phyloP scores from a whole-genome alignment of 371 early-diverging fungal genomes.

The Umbelopsis sp. region DNA sequence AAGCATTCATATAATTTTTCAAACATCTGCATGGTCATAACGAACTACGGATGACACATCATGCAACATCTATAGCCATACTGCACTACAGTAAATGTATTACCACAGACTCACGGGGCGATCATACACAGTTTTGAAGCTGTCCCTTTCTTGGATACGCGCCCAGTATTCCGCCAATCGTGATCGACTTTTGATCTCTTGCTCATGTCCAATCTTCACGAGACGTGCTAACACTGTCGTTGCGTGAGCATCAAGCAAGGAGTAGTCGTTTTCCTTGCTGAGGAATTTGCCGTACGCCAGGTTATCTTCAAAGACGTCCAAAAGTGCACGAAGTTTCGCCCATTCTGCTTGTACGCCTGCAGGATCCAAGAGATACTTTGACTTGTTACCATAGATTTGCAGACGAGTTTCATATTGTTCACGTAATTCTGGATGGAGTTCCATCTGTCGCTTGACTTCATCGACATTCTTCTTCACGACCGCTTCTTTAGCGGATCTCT shows the following conservation, averaged over 20 bases:
- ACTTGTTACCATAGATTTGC: conserved; percentile 20
- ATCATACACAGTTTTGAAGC: background rate
- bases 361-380: conserved; percentile 20
- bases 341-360: background rate
- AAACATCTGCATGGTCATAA: background rate
- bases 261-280: conserved; percentile 10
- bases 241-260: background rate
- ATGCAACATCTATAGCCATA: too few relatives aligned
- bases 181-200: background rate
- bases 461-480: background rate
- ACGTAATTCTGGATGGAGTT: conserved; percentile 21
- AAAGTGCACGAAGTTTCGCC: background rate
- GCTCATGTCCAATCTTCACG: background rate
- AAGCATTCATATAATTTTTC: too few relatives aligned
- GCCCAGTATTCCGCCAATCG: conserved; percentile 3
- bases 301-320: conserved; percentile 4
- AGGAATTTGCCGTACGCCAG: background rate
- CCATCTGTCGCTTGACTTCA: conserved; percentile 3
- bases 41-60: background rate
- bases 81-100: background rate
- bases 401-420: conserved; percentile 22
- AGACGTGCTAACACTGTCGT: background rate
- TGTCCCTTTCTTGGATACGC: background rate
- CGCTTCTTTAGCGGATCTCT: background rate
- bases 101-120: background rate